Percentiles rank a stretch among this genome's conserved stretches.
phyloP scores from a whole-genome alignment of 371 early-diverging fungal genomes.

The Lichtheimia hyalospora region DNA sequence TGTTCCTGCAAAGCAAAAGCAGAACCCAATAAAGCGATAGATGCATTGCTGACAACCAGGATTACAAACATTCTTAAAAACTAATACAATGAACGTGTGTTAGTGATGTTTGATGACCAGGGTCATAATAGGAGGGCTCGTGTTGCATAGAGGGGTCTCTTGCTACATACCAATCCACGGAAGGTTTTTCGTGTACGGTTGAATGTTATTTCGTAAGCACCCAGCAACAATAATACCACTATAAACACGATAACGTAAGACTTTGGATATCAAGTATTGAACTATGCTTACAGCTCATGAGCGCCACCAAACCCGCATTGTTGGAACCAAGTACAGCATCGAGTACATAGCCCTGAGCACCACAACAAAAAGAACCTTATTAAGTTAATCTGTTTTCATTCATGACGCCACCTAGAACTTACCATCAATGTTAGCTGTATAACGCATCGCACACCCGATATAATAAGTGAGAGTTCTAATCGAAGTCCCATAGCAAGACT shows the following conservation, averaged over 20 bases:
- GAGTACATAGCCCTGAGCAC: slow-evolving; percentile 35
- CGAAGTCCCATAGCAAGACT: slow-evolving; percentile 36
- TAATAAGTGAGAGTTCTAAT: slow-evolving; percentile 37
- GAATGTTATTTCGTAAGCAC: slow-evolving; percentile 43
- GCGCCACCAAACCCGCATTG: slow-evolving; percentile 32
- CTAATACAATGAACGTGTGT: slow-evolving; percentile 16
- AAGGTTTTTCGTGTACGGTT: slow-evolving; percentile 45
- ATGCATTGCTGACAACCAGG: slow-evolving; percentile 47
- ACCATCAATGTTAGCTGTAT: slow-evolving; percentile 48
- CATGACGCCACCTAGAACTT: neutral
- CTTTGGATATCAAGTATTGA: neutral
- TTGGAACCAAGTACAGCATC: slow-evolving; percentile 40
- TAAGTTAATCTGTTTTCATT: neutral
- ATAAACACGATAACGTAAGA: slow-evolving; percentile 2
- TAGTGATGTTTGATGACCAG: neutral
- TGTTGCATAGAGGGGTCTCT: neutral
- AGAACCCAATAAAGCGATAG: slow-evolving; percentile 57
- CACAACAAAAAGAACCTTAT: neutral
- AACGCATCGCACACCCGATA: slow-evolving; percentile 44
- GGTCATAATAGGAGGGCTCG: neutral
- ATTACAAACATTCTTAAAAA: slow-evolving; percentile 49
- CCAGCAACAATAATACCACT: slow-evolving; percentile 39
- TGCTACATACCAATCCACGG: slow-evolving; percentile 32
- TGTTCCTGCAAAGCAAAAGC: slow-evolving; percentile 65
- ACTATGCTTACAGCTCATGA: slow-evolving; percentile 32